Evolutionary conservation across 2,329 filamentous ascomycete genomes (phyloP).

Genomic region (Botrytis deweyae): DNA sequence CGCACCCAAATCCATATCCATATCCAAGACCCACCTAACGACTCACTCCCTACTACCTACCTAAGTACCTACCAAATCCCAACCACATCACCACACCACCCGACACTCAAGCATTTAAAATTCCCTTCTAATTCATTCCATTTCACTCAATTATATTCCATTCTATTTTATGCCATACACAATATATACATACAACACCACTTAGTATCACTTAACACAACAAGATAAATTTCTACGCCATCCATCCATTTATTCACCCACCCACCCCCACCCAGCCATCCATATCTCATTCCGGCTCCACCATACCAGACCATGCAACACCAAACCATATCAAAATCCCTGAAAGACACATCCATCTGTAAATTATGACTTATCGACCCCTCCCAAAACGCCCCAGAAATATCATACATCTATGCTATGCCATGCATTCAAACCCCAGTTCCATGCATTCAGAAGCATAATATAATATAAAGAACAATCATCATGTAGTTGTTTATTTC

Average conservation of each 20-base stretch:
- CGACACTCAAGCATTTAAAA: background rate
- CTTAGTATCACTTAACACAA: background rate
- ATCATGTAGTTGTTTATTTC: background rate
- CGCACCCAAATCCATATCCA: background rate
- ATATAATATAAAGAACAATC: background rate
- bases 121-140: background rate
- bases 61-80: background rate
- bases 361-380: background rate
- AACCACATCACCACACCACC: background rate
- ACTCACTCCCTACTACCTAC: too few relatives aligned
- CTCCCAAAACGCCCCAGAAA: background rate
- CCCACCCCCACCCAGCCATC: background rate
- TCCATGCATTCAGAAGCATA: background rate
- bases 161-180: background rate
- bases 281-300: background rate
- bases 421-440: background rate
- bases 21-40: background rate
- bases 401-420: background rate
- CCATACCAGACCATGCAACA: background rate
- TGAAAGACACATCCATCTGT: background rate
- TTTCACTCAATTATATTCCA: too few relatives aligned
- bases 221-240: background rate
- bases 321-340: background rate
- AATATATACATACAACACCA: background rate
- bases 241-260: background rate